Conservation (phyloP, 2,329 filamentous ascomycete species). For the Pseudocercospora fijiensis region DNA sequence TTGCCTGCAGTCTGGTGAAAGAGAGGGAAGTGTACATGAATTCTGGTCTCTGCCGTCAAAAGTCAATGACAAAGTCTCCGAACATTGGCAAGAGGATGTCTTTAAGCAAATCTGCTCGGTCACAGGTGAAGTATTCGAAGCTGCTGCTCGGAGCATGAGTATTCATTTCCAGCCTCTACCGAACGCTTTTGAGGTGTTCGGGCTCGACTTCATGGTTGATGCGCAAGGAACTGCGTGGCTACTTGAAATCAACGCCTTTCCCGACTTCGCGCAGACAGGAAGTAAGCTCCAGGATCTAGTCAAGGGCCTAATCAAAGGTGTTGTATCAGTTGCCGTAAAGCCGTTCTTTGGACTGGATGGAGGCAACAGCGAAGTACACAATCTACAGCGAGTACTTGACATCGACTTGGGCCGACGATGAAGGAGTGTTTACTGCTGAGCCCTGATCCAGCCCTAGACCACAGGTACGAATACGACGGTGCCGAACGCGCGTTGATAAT, state of each 20-base stretch:
- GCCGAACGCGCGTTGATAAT: neutral
- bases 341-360: constrained; percentile 59
- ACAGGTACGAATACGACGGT: neutral
- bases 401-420: constrained; percentile 46
- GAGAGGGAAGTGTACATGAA: constrained; percentile 65
- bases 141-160: constrained; percentile 77
- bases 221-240: constrained; percentile 65
- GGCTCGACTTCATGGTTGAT: constrained; percentile 85
- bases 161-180: constrained; percentile 88
- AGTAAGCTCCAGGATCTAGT: constrained; percentile 70
- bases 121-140: constrained; percentile 79
- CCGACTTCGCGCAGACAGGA: constrained; percentile 92
- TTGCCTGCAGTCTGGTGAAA: constrained; percentile 67
- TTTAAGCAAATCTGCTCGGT: constrained; percentile 71
- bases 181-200: constrained; percentile 89
- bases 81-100: constrained; percentile 58
- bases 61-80: constrained; percentile 30
- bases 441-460: neutral
- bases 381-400: constrained; percentile 46
- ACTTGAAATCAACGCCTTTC: constrained; percentile 92
- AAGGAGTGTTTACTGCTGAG: neutral
- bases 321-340: constrained; percentile 65
- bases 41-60: constrained; percentile 68
- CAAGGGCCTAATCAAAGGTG: constrained; percentile 71
- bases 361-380: constrained; percentile 17